A percentile compares a stretch with the other conserved stretches of the same genome.
Evolutionary conservation across 345 rosid genomes (phyloP).

Genomic region (Salix arbutifolia): DNA sequence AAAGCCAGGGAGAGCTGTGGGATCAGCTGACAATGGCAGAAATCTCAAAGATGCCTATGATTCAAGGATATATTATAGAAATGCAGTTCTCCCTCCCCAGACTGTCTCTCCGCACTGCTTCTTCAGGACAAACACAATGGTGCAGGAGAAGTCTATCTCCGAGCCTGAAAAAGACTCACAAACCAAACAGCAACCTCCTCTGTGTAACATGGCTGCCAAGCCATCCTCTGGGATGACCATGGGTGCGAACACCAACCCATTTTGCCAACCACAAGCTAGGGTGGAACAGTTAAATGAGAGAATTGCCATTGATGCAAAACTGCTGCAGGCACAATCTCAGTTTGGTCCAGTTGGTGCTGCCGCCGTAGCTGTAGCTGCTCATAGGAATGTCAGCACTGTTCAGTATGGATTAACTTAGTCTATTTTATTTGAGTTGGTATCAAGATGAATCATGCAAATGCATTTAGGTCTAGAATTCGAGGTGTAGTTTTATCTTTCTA

Average conservation of each 20-base stretch:
- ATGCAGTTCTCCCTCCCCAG: conserved; percentile 49
- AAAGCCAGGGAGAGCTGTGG: conserved; percentile 81
- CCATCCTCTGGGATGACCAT: conserved; percentile 25
- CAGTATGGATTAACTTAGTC: conserved; percentile 23
- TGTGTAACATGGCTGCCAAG: conserved; percentile 33
- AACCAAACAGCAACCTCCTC: conserved; percentile 37
- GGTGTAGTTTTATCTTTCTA: neutral
- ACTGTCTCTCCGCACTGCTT: conserved; percentile 45
- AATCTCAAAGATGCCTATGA: conserved; percentile 45
- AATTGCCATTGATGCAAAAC: conserved; percentile 70
- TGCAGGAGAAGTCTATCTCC: conserved; percentile 37
- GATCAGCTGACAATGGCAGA: conserved; percentile 59
- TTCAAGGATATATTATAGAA: conserved; percentile 43
- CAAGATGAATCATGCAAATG: neutral
- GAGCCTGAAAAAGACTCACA: conserved; percentile 33
- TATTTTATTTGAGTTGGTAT: neutral
- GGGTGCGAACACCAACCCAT: conserved; percentile 56
- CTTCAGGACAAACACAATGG: conserved; percentile 34
- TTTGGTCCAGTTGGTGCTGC: conserved; percentile 74
- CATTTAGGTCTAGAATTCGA: conserved; percentile 43
- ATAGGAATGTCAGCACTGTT: conserved; percentile 42
- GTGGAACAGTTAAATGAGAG: conserved; percentile 51
- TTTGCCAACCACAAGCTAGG: conserved; percentile 51
- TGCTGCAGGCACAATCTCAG: conserved; percentile 85
- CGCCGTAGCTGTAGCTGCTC: conserved; percentile 76